Percentiles rank a stretch among this genome's conserved stretches.
phyloP scores from a whole-genome alignment of 352 stramenopile genomes.

The Phytophthora litchii region DNA sequence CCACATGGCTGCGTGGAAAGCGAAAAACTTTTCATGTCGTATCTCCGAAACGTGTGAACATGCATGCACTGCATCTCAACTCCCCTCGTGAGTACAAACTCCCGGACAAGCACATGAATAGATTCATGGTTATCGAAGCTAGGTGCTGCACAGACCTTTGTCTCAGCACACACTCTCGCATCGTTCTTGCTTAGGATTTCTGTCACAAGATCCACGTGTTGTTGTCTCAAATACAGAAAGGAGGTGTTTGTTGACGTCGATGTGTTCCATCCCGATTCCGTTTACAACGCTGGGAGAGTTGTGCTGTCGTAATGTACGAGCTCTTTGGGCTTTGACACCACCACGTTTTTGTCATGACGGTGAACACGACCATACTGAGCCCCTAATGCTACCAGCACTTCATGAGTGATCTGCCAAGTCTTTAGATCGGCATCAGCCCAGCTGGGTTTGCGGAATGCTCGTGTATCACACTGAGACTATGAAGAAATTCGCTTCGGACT shows the following conservation, averaged over 20 bases:
- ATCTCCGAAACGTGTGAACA: neutral
- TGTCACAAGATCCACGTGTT: neutral
- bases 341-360: neutral
- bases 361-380: neutral
- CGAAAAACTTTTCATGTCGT: neutral
- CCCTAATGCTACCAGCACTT: neutral
- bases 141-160: too few species aligned
- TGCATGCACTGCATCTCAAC: too few species aligned
- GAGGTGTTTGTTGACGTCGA: neutral
- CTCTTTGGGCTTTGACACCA: constrained; percentile 1
- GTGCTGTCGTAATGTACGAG: neutral
- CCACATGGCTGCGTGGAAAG: neutral
- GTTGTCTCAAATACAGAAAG: neutral
- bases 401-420: neutral
- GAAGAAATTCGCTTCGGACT: neutral
- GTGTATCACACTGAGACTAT: constrained; percentile 8
- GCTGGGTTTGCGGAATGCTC: constrained; percentile 1
- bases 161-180: neutral
- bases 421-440: constrained; percentile 1
- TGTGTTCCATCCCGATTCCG: neutral
- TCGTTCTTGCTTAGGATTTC: neutral
- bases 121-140: too few species aligned
- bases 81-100: too few species aligned
- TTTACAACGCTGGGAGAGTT: neutral
- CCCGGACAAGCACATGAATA: too few species aligned